These are phyloP conservation scores for Mucor racemosus DNA, from an alignment of 371 early-diverging fungal species.

Conservation along the genomic window DNA sequence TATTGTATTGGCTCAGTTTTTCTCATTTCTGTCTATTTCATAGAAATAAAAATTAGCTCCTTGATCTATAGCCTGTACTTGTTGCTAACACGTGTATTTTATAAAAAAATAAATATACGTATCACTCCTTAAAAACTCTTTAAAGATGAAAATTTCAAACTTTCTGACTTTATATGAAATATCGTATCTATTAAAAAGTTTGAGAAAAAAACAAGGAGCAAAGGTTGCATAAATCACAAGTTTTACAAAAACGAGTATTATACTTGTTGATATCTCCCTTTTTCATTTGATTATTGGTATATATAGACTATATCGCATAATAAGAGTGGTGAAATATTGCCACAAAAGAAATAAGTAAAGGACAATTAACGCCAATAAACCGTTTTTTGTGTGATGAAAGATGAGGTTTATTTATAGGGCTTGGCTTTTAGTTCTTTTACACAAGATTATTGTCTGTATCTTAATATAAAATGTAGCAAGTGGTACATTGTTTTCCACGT, in stretches of 20 bases:
- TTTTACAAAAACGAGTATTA: not conserved
- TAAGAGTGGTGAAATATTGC: not conserved
- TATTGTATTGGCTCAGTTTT: no score
- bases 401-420: conserved; percentile 7
- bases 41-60: not conserved
- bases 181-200: not conserved
- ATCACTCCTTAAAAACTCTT: not conserved
- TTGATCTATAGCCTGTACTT: not conserved
- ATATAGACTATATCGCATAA: not conserved
- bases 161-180: not conserved
- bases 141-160: not conserved
- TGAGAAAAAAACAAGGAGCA: not conserved
- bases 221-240: not conserved
- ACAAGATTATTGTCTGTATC: conserved; percentile 1
- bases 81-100: not conserved
- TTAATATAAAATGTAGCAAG: not conserved
- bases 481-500: conserved; percentile 17
- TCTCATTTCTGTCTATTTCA: no score
- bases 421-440: not conserved
- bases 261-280: not conserved
- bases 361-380: not conserved
- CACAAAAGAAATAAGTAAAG: not conserved
- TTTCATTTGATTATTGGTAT: not conserved
- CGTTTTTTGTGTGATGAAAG: not conserved
- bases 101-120: not conserved